Percentiles rank a stretch among this genome's conserved stretches.
Evolutionary conservation across 1,139 yeast genomes (phyloP).

Genomic region (Insectozyma bohioensis): DNA sequence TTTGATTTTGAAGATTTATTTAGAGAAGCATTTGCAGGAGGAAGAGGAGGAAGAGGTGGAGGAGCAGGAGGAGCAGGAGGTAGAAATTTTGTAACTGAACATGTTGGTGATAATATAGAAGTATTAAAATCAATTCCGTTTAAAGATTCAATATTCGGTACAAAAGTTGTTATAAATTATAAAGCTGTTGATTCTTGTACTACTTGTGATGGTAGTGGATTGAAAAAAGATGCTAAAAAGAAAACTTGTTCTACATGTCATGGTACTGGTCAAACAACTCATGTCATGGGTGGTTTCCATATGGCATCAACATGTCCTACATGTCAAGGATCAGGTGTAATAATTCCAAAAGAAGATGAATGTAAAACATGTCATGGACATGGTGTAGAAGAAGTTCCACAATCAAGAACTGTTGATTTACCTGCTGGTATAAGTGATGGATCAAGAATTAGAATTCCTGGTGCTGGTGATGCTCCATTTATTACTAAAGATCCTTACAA

Average conservation of each 20-base stretch:
- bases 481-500: constrained; percentile 66
- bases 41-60: constrained; percentile 33
- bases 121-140: constrained; percentile 71
- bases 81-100: constrained; percentile 61
- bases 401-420: constrained; percentile 73
- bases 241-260: constrained; percentile 85
- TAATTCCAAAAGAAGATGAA: constrained; percentile 63
- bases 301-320: constrained; percentile 91
- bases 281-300: constrained; percentile 90
- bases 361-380: constrained; percentile 86
- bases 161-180: constrained; percentile 64
- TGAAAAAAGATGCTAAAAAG: constrained; percentile 74
- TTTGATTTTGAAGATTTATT: constrained; percentile 86
- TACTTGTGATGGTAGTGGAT: constrained; percentile 82
- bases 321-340: constrained; percentile 89
- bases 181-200: constrained; percentile 75
- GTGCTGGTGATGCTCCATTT: constrained; percentile 88
- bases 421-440: constrained; percentile 93
- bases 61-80: constrained; percentile 36
- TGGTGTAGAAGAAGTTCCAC: constrained; percentile 72
- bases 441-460: constrained; percentile 76
- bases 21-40: constrained; percentile 67
- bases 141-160: constrained; percentile 87
- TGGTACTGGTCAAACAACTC: constrained; percentile 91
- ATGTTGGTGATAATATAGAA: constrained; percentile 88